Base-by-base conservation (phyloP, 768 basidiomycete species). In the Lentinula aciculospora region DNA sequence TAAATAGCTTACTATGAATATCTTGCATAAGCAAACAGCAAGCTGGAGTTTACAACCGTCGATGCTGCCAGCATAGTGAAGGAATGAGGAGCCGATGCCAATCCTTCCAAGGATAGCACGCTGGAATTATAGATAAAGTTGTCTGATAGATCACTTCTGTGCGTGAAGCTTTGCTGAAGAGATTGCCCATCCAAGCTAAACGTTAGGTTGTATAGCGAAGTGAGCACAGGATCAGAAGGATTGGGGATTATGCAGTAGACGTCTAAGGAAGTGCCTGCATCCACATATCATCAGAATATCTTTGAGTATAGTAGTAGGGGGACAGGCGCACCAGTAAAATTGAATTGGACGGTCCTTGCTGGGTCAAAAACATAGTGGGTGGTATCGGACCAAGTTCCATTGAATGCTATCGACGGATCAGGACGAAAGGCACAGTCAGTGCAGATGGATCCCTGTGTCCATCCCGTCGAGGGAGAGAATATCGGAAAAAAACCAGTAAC, bases 171-270 rank as follows among this genome's bases (percentile, higher is more conserved):
- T n/a, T 44, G 55, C 32, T 28, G 31, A 29, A 50, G 32, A 23
- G 32, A 10, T 25, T 23, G 34, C 10, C 48, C 57, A 34, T 58
- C 57, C 23, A 58, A 28, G 34, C 8, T 45, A 17, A 58, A 58
- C 4, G 46, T 25, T 34, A 58, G 25, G 5, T 48, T 42, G 34
- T 58, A 58, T 6, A n/a, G 23, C 4, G 57, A 58, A 3, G 32
- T 58, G 3, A 37, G 29, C 7, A 17, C n/a, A 13, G 29, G 47
- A 31, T 58, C 29, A 27, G 57, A 25, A 8, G 25, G 29, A 42
- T 58, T 58, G n/a, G 57, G 57, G 27, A 58, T 13, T 13, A 58
- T 49, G 17, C 57, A 58, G 27, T 37, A 58, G 34, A 58, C 57
- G 19, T 49, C 45, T 7, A 58, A 42, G 19, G 57, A 19, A 37